Conservation (phyloP, 768 basidiomycete genomes). For the Collybiopsis luxurians region DNA sequence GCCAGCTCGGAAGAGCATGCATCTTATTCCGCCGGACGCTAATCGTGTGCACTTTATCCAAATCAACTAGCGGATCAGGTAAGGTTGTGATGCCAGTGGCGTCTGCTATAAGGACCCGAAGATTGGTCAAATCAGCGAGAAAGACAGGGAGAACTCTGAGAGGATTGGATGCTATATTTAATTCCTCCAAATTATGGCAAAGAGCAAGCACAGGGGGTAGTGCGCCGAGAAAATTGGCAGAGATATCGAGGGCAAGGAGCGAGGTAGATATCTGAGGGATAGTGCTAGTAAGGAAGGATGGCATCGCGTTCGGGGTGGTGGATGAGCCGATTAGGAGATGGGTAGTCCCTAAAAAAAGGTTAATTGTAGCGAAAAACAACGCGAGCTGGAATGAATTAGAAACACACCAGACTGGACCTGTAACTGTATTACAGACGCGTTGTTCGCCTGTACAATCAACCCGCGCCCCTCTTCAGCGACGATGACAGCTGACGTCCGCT, state of each 20-base stretch:
- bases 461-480: slow-evolving; percentile 83
- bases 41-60: slow-evolving; percentile 84
- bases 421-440: slow-evolving; percentile 56
- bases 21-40: slow-evolving; percentile 89
- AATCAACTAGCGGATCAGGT: slow-evolving; percentile 67
- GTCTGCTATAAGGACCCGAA: slow-evolving; percentile 92
- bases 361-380: neutral
- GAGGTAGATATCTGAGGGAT: slow-evolving; percentile 74
- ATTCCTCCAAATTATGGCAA: slow-evolving; percentile 84
- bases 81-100: slow-evolving; percentile 77
- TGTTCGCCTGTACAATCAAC: slow-evolving; percentile 75
- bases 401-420: slow-evolving; percentile 71
- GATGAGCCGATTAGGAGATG: slow-evolving; percentile 90
- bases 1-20: slow-evolving; percentile 89
- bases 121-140: slow-evolving; percentile 68
- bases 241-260: slow-evolving; percentile 91
- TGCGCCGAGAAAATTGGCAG: slow-evolving; percentile 80
- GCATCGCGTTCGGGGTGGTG: slow-evolving; percentile 72
- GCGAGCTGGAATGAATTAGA: neutral
- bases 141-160: slow-evolving; percentile 91
- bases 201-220: slow-evolving; percentile 81
- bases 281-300: slow-evolving; percentile 64
- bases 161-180: slow-evolving; percentile 91
- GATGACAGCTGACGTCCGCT: slow-evolving; percentile 73
- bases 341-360: slow-evolving; percentile 69